phyloP scores from a whole-genome alignment of 148 eudicot species.

The Chenopodium formosanum region DNA sequence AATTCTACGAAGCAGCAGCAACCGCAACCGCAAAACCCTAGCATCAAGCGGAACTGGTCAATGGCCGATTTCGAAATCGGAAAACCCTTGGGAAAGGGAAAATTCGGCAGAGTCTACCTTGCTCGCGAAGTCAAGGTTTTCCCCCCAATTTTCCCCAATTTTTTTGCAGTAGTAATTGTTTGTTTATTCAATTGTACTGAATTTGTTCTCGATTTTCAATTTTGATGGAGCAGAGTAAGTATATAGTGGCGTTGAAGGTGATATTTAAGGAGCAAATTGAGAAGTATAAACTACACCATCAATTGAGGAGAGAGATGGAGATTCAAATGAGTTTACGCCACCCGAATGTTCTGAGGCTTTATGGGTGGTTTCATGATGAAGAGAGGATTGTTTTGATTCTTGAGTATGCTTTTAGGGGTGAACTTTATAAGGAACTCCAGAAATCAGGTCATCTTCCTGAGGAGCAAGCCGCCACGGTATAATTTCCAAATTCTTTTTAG shows the following conservation, averaged over 20 bases:
- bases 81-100: constrained; percentile 84
- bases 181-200: not conserved
- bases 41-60: constrained; percentile 52
- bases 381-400: constrained; percentile 69
- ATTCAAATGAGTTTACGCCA: constrained; percentile 73
- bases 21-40: constrained; percentile 25
- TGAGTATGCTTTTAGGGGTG: constrained; percentile 83
- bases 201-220: not conserved
- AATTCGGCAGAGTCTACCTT: constrained; percentile 89
- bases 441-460: constrained; percentile 51
- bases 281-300: constrained; percentile 65
- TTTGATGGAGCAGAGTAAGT: constrained; percentile 51
- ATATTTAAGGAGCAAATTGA: constrained; percentile 87
- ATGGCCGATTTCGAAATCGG: constrained; percentile 80
- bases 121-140: constrained; percentile 69
- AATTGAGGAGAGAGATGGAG: constrained; percentile 86
- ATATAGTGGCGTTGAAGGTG: constrained; percentile 87
- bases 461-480: constrained; percentile 77
- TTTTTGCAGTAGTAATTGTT: not conserved
- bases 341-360: constrained; percentile 71
- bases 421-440: constrained; percentile 61
- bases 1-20: not conserved
- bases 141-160: not conserved
- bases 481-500: not conserved
- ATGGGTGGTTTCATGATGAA: constrained; percentile 82